Evolutionary conservation across 2,329 filamentous ascomycete species (phyloP), one percentile per base, ranked within the genome.

Genomic region (Eurotiales sp.): DNA sequence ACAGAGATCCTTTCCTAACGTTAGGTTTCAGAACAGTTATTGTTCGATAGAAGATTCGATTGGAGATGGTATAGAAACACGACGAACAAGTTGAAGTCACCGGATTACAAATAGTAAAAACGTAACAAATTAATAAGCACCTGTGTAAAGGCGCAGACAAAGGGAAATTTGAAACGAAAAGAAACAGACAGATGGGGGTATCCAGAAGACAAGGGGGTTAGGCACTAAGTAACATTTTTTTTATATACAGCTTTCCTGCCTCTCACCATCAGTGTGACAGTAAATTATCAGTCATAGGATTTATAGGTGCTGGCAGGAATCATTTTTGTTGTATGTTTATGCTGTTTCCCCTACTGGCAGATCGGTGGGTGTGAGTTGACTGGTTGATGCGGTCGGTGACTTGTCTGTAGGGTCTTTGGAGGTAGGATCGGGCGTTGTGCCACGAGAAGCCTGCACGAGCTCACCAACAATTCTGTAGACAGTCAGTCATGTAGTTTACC

Each of bases 391-490:
- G n/a, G 51, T 30, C 11, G 42, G 52, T 12, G 52, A 54, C 12
- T 45, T 56, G 42, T 66, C 63, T 11, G 58, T 59, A 23, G 55
- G 57, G 19, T 66, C 63, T 34, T 64, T 66, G 17, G 63, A 61
- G 15, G 63, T 60, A 58, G 59, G 50, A 59, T 67, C 62, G 15
- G 65, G 61, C 14, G 63, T 64, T 46, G 62, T 56, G 41, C 59
- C 62, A 25, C 62, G 62, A 15, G 67, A 69, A 30, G 69, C 52
- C 42, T 68, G 60, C 22, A 65, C 64, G 29, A 72, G 62, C 53
- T 72, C 67, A 48, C 64, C 63, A 56, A 72, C 62, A 37, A 72
- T 65, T 59, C 70, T 72, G 50, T 41, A 30, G 40, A 27, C 44
- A 41, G 2, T 25, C 50, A 19, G 57, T 47, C 15, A 32, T 46